A percentile compares a stretch with the other conserved stretches of the same genome.
These are phyloP conservation scores for Simplicillium sp. DNA, from an alignment of 2,329 filamentous ascomycete species.

Conservation along the genomic window DNA sequence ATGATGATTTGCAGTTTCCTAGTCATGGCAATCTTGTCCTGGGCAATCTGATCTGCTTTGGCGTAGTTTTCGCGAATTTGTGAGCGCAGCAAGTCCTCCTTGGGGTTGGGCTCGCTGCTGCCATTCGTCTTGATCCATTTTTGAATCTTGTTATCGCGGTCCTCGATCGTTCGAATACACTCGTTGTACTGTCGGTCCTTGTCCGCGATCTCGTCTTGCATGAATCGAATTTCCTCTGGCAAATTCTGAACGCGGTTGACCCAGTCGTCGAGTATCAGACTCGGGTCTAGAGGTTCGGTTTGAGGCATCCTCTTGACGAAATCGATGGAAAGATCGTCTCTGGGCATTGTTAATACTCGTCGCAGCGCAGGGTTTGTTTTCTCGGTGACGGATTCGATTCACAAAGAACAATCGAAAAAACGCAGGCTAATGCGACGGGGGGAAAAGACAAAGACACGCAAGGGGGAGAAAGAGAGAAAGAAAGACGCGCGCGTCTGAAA, in stretches of 20 bases:
- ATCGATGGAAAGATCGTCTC: conserved; percentile 64
- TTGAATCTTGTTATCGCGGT: conserved; percentile 66
- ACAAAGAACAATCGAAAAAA: conserved; percentile 9
- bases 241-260: conserved; percentile 67
- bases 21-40: conserved; percentile 64
- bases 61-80: conserved; percentile 60
- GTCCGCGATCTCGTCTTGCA: conserved; percentile 74
- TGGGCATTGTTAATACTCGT: conserved; percentile 58
- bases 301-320: conserved; percentile 58
- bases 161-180: conserved; percentile 58
- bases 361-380: conserved; percentile 9
- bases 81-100: conserved; percentile 59
- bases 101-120: conserved; percentile 63
- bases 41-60: conserved; percentile 59
- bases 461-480: background rate
- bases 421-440: conserved; percentile 6
- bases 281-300: conserved; percentile 51
- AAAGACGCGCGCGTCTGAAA: background rate
- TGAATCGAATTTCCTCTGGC: conserved; percentile 72
- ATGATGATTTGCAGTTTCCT: conserved; percentile 52
- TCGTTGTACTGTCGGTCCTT: conserved; percentile 68
- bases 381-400: too few species aligned
- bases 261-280: conserved; percentile 70
- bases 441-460: background rate
- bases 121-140: conserved; percentile 73